Conservation (phyloP, 805 yeast genomes). For the Pichia nanzhaoensis region DNA sequence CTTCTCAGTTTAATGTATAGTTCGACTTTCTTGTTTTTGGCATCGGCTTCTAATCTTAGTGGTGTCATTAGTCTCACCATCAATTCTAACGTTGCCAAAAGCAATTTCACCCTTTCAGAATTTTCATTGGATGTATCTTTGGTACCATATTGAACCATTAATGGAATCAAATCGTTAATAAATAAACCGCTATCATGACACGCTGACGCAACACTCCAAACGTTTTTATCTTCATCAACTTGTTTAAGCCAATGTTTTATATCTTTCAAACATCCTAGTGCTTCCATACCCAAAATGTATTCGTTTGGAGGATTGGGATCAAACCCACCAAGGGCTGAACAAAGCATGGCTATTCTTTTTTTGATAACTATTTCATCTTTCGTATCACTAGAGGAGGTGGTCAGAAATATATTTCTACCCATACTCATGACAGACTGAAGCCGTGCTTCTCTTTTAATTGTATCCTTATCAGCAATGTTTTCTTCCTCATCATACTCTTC, state of each 20-base stretch:
- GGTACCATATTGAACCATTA: constrained; percentile 46
- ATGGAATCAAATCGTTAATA: constrained; percentile 63
- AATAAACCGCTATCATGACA: constrained; percentile 76
- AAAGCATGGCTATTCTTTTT: constrained; percentile 73
- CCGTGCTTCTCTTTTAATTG: constrained; percentile 6
- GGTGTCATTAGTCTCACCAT: constrained; percentile 88
- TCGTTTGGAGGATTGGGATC: constrained; percentile 46
- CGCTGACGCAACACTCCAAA: constrained; percentile 81
- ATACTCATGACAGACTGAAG: constrained; percentile 6
- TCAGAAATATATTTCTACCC: constrained; percentile 4
- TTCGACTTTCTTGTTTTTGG: constrained; percentile 53
- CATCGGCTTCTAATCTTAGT: constrained; percentile 45
- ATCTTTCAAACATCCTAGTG: constrained; percentile 79
- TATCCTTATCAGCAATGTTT: neutral
- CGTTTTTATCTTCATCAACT: constrained; percentile 66
- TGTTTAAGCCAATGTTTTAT: constrained; percentile 80
- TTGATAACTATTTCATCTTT: constrained; percentile 37
- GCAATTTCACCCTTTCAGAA: constrained; percentile 36
- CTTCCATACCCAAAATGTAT: constrained; percentile 84
- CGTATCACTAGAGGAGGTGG: neutral
- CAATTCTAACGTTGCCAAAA: constrained; percentile 68
- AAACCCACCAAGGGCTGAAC: constrained; percentile 87
- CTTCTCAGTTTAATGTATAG: constrained; percentile 55
- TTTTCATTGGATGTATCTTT: constrained; percentile 28
- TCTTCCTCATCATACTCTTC: constrained; percentile 6